Evolutionary conservation across 306 rosid species (phyloP).

Genomic region (Vigna angularis): DNA sequence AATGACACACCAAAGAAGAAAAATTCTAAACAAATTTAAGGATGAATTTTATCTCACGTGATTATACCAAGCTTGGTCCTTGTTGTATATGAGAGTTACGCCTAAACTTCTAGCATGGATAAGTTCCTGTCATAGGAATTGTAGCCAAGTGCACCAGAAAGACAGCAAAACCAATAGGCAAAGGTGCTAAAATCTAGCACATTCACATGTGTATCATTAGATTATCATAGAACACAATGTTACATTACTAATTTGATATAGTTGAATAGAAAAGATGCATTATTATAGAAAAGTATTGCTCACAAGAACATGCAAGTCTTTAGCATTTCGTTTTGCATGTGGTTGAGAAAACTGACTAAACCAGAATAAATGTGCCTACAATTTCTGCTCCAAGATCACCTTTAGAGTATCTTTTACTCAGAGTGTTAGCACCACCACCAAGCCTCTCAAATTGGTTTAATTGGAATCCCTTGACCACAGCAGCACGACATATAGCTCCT

Average conservation of each 20-base stretch:
- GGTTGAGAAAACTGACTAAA: conserved; percentile 18
- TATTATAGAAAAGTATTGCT: neutral
- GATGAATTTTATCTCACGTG: conserved; percentile 20
- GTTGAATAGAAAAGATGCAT: neutral
- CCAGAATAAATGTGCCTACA: conserved; percentile 23
- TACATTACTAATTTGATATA: neutral
- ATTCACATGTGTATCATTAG: neutral
- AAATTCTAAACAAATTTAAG: neutral
- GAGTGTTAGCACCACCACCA: conserved; percentile 31
- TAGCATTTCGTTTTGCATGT: conserved; percentile 23
- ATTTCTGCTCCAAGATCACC: conserved; percentile 32
- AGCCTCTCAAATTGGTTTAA: conserved; percentile 32
- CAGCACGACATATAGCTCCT: conserved; percentile 36
- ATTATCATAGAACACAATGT: neutral
- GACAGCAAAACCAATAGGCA: conserved; percentile 17
- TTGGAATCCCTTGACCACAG: conserved; percentile 32
- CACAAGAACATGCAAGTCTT: conserved; percentile 23
- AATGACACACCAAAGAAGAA: neutral
- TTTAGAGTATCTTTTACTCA: neutral
- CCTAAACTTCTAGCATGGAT: conserved; percentile 38
- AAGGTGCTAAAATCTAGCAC: too few relatives aligned
- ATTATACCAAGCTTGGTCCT: conserved; percentile 37
- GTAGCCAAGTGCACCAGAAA: conserved; percentile 31
- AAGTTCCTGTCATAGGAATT: conserved; percentile 18
- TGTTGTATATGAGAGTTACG: conserved; percentile 27